A percentile compares a stretch with the other conserved stretches of the same genome.
Evolutionary conservation across 2,329 filamentous ascomycete genomes (phyloP).

Genomic region (Gyromitra esculenta): DNA sequence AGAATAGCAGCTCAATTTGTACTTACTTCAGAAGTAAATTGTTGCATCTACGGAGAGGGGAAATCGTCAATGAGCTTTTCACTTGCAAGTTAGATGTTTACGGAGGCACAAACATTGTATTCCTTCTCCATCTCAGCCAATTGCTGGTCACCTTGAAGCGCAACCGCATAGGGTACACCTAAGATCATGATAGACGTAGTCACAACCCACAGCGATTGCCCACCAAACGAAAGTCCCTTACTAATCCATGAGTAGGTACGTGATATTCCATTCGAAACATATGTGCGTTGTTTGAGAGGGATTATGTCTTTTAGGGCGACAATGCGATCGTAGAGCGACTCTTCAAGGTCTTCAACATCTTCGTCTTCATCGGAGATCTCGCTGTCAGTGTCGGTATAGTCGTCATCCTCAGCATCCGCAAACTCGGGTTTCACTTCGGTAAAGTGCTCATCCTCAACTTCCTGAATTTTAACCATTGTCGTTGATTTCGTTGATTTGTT

Average conservation of each 20-base stretch:
- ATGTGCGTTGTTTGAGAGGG: constrained; percentile 55
- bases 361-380: constrained; percentile 66
- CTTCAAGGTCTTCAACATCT: constrained; percentile 70
- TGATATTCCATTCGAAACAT: constrained; percentile 46
- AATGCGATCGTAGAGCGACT: constrained; percentile 53
- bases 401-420: constrained; percentile 47
- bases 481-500: constrained; percentile 19
- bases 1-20: not conserved
- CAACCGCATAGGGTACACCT: constrained; percentile 91
- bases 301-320: constrained; percentile 55
- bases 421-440: constrained; percentile 46
- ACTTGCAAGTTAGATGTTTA: not conserved
- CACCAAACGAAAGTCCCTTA: constrained; percentile 60
- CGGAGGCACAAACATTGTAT: constrained; percentile 64
- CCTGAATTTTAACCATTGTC: constrained; percentile 55
- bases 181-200: constrained; percentile 88
- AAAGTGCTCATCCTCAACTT: constrained; percentile 56
- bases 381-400: constrained; percentile 54
- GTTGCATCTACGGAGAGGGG: constrained; percentile 40
- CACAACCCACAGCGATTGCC: constrained; percentile 89
- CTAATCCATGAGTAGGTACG: constrained; percentile 37
- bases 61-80: constrained; percentile 13
- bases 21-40: constrained; percentile 46
- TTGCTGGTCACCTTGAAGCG: constrained; percentile 95
- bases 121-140: constrained; percentile 97